Conservation (phyloP, 495 filamentous ascomycete genomes). For the Penicillium malachiteum region DNA sequence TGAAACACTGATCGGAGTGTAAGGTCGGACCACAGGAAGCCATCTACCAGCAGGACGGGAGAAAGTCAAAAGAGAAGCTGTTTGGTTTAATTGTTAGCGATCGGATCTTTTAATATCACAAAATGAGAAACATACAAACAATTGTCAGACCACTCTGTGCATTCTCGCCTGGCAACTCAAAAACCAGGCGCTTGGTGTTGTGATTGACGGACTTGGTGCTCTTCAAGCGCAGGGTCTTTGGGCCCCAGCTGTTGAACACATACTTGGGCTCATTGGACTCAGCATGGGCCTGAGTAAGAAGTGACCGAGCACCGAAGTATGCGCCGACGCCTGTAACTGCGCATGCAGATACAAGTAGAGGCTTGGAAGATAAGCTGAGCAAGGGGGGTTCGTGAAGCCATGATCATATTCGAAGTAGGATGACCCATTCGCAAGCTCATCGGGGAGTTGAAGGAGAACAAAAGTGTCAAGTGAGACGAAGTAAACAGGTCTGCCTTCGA, state of each 20-base stretch:
- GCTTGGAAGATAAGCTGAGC: slow-evolving; percentile 1
- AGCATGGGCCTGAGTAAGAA: slow-evolving; percentile 27
- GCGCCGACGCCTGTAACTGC: slow-evolving; percentile 14
- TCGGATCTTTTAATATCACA: background rate
- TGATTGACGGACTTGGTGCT: slow-evolving; percentile 60
- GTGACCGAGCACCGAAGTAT: slow-evolving; percentile 18
- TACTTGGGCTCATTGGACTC: slow-evolving; percentile 22
- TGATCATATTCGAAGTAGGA: background rate
- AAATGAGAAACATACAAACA: slow-evolving; percentile 40
- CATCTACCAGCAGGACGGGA: slow-evolving; percentile 52
- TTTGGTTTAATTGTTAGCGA: slow-evolving; percentile 1
- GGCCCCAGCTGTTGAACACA: slow-evolving; percentile 22
- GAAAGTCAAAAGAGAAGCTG: slow-evolving; percentile 55
- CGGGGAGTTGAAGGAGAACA: too few relatives aligned
- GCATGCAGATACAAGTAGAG: slow-evolving; percentile 1
- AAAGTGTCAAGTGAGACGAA: too few relatives aligned
- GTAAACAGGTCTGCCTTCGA: too few relatives aligned
- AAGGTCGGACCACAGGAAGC: slow-evolving; percentile 56
- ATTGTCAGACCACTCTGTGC: slow-evolving; percentile 51
- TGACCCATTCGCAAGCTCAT: too few relatives aligned
- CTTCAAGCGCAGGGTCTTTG: slow-evolving; percentile 29
- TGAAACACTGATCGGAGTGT: slow-evolving; percentile 57
- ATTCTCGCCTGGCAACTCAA: slow-evolving; percentile 55
- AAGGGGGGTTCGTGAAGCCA: slow-evolving; percentile 6
- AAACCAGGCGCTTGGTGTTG: slow-evolving; percentile 64